A percentile compares a stretch with the other conserved stretches of the same genome.
Conservation (phyloP, 352 stramenopile species). For the Pythium coloratum region DNA sequence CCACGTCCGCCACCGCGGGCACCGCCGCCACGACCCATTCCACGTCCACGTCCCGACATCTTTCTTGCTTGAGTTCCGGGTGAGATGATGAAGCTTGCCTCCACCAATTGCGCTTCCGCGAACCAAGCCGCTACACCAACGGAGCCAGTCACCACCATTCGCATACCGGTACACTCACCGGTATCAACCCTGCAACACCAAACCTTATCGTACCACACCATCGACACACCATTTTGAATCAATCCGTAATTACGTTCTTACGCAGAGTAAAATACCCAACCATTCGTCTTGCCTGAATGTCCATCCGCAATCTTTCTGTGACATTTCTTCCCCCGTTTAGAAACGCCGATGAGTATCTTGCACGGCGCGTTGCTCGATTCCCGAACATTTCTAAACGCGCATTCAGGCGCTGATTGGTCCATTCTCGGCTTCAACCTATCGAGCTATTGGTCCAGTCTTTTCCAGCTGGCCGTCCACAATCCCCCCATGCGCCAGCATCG, state of each 20-base stretch:
- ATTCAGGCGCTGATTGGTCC: slow-evolving; percentile 19
- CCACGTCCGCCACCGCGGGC: slow-evolving; percentile 26
- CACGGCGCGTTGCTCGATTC: too few relatives aligned
- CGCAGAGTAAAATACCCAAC: neutral
- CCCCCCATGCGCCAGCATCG: neutral
- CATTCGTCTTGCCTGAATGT: neutral
- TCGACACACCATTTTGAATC: neutral
- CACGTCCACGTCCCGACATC: slow-evolving; percentile 50
- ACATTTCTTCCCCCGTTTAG: slow-evolving; percentile 1
- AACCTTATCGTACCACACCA: slow-evolving; percentile 9
- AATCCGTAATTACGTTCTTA: slow-evolving; percentile 9
- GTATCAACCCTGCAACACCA: neutral
- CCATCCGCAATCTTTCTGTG: neutral
- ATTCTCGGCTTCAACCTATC: slow-evolving; percentile 19
- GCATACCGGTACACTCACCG: slow-evolving; percentile 7
- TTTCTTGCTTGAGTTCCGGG: slow-evolving; percentile 5
- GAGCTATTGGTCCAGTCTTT: slow-evolving; percentile 2
- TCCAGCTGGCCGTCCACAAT: neutral
- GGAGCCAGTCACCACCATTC: slow-evolving; percentile 15
- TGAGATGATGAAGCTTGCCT: slow-evolving; percentile 16
- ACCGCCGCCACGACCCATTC: slow-evolving; percentile 23
- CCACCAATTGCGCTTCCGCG: slow-evolving; percentile 22
- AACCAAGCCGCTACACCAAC: slow-evolving; percentile 13
- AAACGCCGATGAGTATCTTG: neutral
- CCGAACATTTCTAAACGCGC: slow-evolving; percentile 19